Conservation (phyloP, 2,329 filamentous ascomycete genomes). For the Tolypocladium inflatum region DNA sequence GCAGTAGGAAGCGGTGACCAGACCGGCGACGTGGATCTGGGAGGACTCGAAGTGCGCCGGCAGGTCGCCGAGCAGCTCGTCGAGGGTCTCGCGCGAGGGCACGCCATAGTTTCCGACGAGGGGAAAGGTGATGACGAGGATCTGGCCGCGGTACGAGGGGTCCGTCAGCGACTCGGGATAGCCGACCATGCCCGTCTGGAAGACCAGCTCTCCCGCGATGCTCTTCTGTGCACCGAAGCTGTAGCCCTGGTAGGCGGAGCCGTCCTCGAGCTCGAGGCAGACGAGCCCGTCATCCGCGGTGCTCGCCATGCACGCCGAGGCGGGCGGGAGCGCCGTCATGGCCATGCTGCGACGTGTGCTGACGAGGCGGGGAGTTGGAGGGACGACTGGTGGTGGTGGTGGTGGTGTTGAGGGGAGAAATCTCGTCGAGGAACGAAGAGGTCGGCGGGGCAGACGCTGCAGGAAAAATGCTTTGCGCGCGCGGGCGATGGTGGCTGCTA, state of each 20-base stretch:
- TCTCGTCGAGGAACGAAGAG: not conserved
- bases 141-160: slow-evolving; percentile 83
- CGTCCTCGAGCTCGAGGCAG: slow-evolving; percentile 88
- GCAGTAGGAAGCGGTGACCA: slow-evolving; percentile 84
- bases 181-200: slow-evolving; percentile 98
- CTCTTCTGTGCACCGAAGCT: slow-evolving; percentile 95
- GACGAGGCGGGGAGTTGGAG: not conserved
- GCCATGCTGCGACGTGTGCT: slow-evolving; percentile 17
- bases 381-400: not conserved
- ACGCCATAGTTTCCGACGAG: slow-evolving; percentile 97
- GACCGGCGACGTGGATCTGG: slow-evolving; percentile 86
- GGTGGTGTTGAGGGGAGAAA: not conserved
- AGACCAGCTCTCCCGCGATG: slow-evolving; percentile 92
- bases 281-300: slow-evolving; percentile 52
- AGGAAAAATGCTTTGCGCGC: slow-evolving; percentile 8
- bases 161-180: slow-evolving; percentile 92
- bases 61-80: slow-evolving; percentile 75
- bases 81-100: slow-evolving; percentile 74
- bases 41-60: slow-evolving; percentile 89
- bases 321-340: slow-evolving; percentile 36
- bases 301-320: slow-evolving; percentile 49
- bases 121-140: slow-evolving; percentile 92
- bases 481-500: slow-evolving; percentile 17
- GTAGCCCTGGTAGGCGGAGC: slow-evolving; percentile 82
- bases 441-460: slow-evolving; percentile 19